Percentiles rank a stretch among this genome's conserved stretches.
These are phyloP conservation scores for Skeletonema menzelii DNA, from an alignment of 108 stramenopile genomes.

Conservation along the genomic window DNA sequence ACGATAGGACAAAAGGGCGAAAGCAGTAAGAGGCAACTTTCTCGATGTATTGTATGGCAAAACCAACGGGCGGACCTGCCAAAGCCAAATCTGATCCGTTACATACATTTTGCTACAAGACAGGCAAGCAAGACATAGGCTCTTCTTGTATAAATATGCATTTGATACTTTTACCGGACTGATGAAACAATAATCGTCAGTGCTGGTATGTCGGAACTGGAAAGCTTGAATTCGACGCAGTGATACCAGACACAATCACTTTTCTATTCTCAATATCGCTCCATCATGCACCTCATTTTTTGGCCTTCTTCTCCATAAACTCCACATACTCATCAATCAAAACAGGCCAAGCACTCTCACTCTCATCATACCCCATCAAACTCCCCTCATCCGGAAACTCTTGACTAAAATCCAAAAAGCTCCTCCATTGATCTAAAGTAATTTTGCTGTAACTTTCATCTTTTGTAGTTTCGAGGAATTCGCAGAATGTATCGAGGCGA, in stretches of 20 bases:
- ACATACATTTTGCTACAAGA: no score
- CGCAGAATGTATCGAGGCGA: slow-evolving; percentile 66
- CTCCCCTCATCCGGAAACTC: slow-evolving; percentile 60
- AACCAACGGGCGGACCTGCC: no score
- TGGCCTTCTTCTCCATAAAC: slow-evolving; percentile 65
- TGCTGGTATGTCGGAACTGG: no score
- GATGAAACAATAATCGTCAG: no score
- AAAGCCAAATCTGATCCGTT: no score
- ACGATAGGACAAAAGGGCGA: no score
- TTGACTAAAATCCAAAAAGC: slow-evolving; percentile 85
- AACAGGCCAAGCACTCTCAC: slow-evolving; percentile 82
- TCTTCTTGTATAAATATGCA: no score
- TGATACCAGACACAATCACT: background rate
- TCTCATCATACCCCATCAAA: slow-evolving; percentile 78
- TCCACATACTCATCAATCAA: slow-evolving; percentile 87
- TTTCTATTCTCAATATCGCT: background rate
- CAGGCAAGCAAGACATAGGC: no score
- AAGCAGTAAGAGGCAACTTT: no score
- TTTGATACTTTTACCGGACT: no score
- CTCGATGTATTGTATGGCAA: no score
- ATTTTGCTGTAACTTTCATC: slow-evolving; percentile 67
- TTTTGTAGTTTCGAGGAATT: slow-evolving; percentile 63
- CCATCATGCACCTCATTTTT: slow-evolving; percentile 9
- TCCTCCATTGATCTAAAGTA: slow-evolving; percentile 87
- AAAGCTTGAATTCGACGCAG: background rate